Base-by-base conservation (phyloP, 1,139 yeast genomes). In the Meyerozyma athensensis region DNA sequence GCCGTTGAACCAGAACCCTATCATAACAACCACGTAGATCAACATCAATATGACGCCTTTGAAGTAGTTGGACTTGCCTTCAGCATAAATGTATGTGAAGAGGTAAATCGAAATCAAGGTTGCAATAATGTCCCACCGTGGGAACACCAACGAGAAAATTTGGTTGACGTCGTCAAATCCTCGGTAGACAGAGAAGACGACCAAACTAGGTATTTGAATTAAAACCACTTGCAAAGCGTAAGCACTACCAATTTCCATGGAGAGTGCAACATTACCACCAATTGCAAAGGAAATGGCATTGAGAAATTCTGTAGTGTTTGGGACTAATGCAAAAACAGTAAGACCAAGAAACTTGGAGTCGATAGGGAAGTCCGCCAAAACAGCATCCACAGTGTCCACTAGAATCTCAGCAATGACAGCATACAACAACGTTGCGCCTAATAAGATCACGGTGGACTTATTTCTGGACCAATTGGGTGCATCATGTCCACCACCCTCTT, bases 201-300 rank as follows among this genome's bases (percentile, higher is more conserved):
- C 95, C 53, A 92, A 72, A 5, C 95, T 81, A 0, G 99, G 99
- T 35, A 92, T 86, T 58, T 92, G 99, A 45, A 92, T 72, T 39
- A 92, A 68, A 47, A 96, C 94, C n/a, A 92, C 99, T 59, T 92
- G 99, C 43, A 92, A 69, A 0, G 96, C 98, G 57, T 92, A 92
- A 0, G 98, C 98, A 47, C 95, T 83, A 45, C 99, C 98, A 58
- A 92, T 92, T 58, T 92, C 99, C 96, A 92, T 86, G 2, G 94
- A 84, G 36, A 92, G 69, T 0, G 98, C 96, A 41, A 94, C 96
- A 49, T 92, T 92, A 2, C 98, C 99, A 47, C 94, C 80, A 52
- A 87, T 79, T 0, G 99, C 98, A 67, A 92, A 92, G 10, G 97
- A 89, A 43, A 92, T 90, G 52, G 98, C 99, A 61, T 92, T 94